Percentiles rank a stretch among this genome's conserved stretches.
Conservation (phyloP, 768 basidiomycete species). For the Collybia sp. region DNA sequence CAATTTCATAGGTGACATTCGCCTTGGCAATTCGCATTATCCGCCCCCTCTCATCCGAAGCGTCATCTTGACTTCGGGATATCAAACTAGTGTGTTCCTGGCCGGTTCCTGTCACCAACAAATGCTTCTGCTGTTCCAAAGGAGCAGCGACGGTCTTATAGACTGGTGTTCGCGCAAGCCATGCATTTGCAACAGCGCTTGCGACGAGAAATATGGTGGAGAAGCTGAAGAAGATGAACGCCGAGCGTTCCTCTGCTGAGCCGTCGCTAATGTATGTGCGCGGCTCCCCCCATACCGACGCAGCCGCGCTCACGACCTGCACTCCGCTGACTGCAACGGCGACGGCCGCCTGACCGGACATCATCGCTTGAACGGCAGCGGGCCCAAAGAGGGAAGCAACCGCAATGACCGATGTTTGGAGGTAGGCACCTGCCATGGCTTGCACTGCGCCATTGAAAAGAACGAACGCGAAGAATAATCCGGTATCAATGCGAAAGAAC, state of each 20-base stretch:
- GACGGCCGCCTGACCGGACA: slow-evolving; percentile 84
- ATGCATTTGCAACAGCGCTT: slow-evolving; percentile 48
- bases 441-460: slow-evolving; percentile 56
- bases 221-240: slow-evolving; percentile 68
- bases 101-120: slow-evolving; percentile 13
- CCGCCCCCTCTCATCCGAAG: slow-evolving; percentile 30
- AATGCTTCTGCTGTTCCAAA: slow-evolving; percentile 32
- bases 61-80: slow-evolving; percentile 18
- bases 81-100: slow-evolving; percentile 34
- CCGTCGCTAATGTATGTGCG: slow-evolving; percentile 32
- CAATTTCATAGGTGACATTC: slow-evolving; percentile 67
- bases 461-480: slow-evolving; percentile 61
- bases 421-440: slow-evolving; percentile 63
- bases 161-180: slow-evolving; percentile 52
- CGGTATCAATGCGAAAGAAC: slow-evolving; percentile 46
- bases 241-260: slow-evolving; percentile 61
- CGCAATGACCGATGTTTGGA: slow-evolving; percentile 74
- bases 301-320: slow-evolving; percentile 61
- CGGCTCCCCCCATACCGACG: slow-evolving; percentile 42
- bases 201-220: slow-evolving; percentile 61
- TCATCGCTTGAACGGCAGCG: slow-evolving; percentile 63
- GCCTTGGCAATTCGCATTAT: slow-evolving; percentile 53
- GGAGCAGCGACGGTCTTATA: slow-evolving; percentile 53
- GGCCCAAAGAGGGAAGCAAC: slow-evolving; percentile 81
- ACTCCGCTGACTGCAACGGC: slow-evolving; percentile 78